Evolutionary conservation across 2,329 filamentous ascomycete species (phyloP), one percentile per base, ranked within the genome.

Genomic region (Exophiala sideris): DNA sequence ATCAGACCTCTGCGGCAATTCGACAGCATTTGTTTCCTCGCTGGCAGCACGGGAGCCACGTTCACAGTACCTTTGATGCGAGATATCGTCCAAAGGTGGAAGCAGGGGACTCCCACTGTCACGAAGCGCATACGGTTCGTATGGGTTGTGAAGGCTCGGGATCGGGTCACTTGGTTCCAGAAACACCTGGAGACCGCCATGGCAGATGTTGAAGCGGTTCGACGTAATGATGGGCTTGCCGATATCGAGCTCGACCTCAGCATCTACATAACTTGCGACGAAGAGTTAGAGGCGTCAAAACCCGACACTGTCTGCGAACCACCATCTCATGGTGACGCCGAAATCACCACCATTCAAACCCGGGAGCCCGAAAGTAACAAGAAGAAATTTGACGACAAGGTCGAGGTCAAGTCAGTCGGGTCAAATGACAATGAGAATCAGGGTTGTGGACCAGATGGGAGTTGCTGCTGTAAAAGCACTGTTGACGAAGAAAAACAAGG

Each of bases 91-190:
- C 67, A 72, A n/a, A 34, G 59, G 38, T 60, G 59, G 54, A 48
- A 54, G 44, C 33, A 20, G 12, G 70, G 68, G 83, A 1, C 82
- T 82, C 56, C 70, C 82, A 52, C 55, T 33, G 49, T 59, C 16
- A 50, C 57, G 29, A 57, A 46, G 36, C 34, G 21, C 18, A 48
- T 62, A 14, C 39, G 54, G 20, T 56, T 62, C 32, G 48, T 62
- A 8, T 85, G 82, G 82, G 76, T 83, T 5, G 74, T 84, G 50
- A 83, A 80, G 62, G 75, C 76, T n/a, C 72, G 71, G 32, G 57
- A 57, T 52, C 48, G 57, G 39, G 35, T 59, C 24, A n/a, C 47
- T 39, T 56, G 59, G 59, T 62, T 62, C 45, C 42, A 58, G 16
- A 34, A 47, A 12, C 53, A 54, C n/a, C 40, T 62, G 11, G 39